Percentiles rank a stretch among this genome's conserved stretches.
phyloP scores from a whole-genome alignment of 768 basidiomycete species.

The Tephrocybe rancida region DNA sequence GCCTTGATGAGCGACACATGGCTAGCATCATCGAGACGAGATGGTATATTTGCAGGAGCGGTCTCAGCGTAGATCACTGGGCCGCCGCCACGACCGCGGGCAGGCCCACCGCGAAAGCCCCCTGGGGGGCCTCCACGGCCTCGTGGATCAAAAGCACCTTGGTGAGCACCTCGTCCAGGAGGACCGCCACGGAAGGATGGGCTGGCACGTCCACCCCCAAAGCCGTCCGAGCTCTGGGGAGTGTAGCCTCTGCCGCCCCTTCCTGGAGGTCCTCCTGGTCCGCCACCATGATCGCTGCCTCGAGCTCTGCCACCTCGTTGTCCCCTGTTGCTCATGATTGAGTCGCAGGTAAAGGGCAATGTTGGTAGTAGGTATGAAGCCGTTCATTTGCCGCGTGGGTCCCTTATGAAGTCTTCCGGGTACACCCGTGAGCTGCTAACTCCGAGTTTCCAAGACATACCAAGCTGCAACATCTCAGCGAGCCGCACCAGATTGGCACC shows the following conservation, averaged over 20 bases:
- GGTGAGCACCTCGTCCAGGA: conserved; percentile 22
- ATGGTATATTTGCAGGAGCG: conserved; percentile 34
- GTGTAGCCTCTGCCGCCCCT: conserved; percentile 17
- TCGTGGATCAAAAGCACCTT: conserved; percentile 20
- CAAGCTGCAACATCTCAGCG: no score
- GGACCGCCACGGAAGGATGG: conserved; percentile 24
- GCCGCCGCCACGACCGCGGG: conserved; percentile 29
- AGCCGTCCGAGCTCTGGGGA: conserved; percentile 14
- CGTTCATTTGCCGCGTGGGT: background rate
- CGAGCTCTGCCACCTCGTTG: conserved; percentile 22
- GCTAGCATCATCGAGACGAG: conserved; percentile 33
- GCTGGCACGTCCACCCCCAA: conserved; percentile 21
- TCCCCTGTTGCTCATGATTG: conserved; percentile 21
- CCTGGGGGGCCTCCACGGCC: conserved; percentile 24
- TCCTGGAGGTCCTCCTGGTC: conserved; percentile 16
- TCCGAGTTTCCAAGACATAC: no score
- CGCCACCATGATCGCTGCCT: conserved; percentile 9
- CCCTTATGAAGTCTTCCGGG: conserved; percentile 3
- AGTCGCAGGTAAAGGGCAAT: conserved; percentile 13
- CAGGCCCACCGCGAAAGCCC: conserved; percentile 22
- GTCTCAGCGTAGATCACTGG: conserved; percentile 41
- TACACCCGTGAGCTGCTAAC: background rate
- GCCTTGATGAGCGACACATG: conserved; percentile 39
- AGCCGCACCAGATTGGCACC: no score
- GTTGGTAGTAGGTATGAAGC: conserved; percentile 15